Conservation (phyloP, 148 eudicot genomes). For the Nyssa sinensis region DNA sequence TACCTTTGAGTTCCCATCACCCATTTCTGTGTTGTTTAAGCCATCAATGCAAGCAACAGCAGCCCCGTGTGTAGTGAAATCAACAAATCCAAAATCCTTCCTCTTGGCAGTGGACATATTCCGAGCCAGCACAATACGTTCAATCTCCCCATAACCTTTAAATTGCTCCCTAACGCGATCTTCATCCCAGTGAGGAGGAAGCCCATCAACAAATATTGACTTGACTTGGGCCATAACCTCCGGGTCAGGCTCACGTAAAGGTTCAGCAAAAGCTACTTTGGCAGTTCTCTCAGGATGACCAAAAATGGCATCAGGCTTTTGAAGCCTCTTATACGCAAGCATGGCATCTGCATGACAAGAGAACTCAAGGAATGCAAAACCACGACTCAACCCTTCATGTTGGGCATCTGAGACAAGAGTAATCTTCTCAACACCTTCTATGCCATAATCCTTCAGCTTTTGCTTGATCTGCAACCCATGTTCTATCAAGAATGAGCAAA, state of each 20-base stretch:
- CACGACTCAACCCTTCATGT: constrained; percentile 83
- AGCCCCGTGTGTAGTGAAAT: constrained; percentile 71
- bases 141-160: constrained; percentile 71
- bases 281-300: constrained; percentile 85
- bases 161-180: constrained; percentile 66
- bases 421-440: constrained; percentile 64
- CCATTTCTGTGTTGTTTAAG: constrained; percentile 53
- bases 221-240: constrained; percentile 86
- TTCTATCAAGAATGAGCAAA: neutral
- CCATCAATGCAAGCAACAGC: constrained; percentile 82
- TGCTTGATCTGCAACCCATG: constrained; percentile 56
- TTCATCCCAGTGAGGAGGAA: constrained; percentile 83
- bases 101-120: constrained; percentile 84
- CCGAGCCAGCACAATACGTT: constrained; percentile 63
- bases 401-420: constrained; percentile 72
- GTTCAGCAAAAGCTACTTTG: constrained; percentile 91
- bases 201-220: constrained; percentile 83
- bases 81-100: constrained; percentile 92
- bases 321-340: constrained; percentile 86
- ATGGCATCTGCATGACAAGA: constrained; percentile 85
- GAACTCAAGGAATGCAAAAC: constrained; percentile 82
- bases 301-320: constrained; percentile 74
- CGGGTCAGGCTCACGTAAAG: constrained; percentile 83
- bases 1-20: constrained; percentile 75
- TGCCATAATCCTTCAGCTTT: constrained; percentile 66